phyloP scores from a whole-genome alignment of 108 stramenopile genomes.

The Fragilaria crotonensis region DNA sequence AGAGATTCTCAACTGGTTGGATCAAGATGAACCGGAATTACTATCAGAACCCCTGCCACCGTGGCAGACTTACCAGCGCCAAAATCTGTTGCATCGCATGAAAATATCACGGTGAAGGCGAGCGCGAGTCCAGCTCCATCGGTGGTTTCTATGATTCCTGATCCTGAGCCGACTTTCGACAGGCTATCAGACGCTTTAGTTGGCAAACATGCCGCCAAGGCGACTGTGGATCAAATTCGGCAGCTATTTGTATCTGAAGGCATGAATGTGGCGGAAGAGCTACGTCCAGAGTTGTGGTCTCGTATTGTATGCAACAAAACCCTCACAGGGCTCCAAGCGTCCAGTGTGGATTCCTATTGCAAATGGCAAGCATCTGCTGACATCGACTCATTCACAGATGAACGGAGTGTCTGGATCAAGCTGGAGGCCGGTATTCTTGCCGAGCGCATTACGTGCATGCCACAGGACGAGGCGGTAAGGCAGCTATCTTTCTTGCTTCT shows the following conservation, averaged over 20 bases:
- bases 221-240: constrained; percentile 28
- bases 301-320: constrained; percentile 22
- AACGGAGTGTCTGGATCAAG: constrained; percentile 22
- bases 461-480: constrained; percentile 11
- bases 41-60: no score
- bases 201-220: constrained; percentile 8
- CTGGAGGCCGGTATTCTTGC: constrained; percentile 16
- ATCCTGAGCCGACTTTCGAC: constrained; percentile 13
- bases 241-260: constrained; percentile 14
- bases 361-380: constrained; percentile 17
- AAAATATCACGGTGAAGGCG: no score
- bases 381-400: neutral
- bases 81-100: no score
- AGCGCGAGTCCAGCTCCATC: no score
- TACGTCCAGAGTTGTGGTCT: constrained; percentile 38
- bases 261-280: constrained; percentile 1
- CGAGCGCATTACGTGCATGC: constrained; percentile 17
- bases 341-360: constrained; percentile 34
- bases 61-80: no score
- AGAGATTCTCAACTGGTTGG: constrained; percentile 76
- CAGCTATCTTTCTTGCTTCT: constrained; percentile 11
- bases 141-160: constrained; percentile 8
- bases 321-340: neutral
- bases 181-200: constrained; percentile 32
- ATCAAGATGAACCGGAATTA: constrained; percentile 55